Evolutionary conservation across 2,329 filamentous ascomycete genomes (phyloP), one percentile per base, ranked within the genome.

Genomic region (Didymosphaeria variabile): DNA sequence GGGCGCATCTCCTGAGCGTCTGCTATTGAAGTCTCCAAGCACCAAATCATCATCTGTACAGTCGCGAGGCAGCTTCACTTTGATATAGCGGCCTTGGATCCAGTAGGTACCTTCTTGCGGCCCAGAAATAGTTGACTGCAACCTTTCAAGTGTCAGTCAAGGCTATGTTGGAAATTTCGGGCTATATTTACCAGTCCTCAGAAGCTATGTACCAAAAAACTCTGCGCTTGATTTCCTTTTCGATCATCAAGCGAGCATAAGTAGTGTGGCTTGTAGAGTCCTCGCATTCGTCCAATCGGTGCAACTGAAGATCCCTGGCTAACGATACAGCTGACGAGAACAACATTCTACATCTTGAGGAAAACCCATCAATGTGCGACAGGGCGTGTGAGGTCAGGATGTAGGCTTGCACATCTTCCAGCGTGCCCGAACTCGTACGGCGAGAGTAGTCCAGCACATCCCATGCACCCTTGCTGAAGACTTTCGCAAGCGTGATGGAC

Each of bases 151-250:
- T 34, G 26, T 55, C 19, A 46, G 52, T 10, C 17, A 13, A 1
- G 32, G 5, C 8, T 8, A 13, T 6, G 8, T 9, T 21, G 8
- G 17, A 46, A 12, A 6, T 21, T 15, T 10, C 17, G 13, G 3
- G 26, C 7, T 9, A 2, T 21, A 10, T 19, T 57, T 44, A 51
- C 51, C 58, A 58, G 38, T 54, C 52, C 17, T 52, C 31, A 4
- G 55, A 67, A 29, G 67, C 70, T 9, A 80, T 63, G 64, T 80
- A 77, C 78, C 78, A 80, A 77, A 77, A 80, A 5, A 79, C 61
- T 36, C 79, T 72, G 34, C 79, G 62, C 42, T 72, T 73, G 1
- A 76, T 70, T 53, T 80, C 79, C 10, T 73, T 61, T 10, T 67
- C 67, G 9, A 76, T 62, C 19, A 70, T 13, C 5, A n/a, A 13